Base-by-base conservation (phyloP, 2,329 filamentous ascomycete genomes). In the Huntiella decipiens region DNA sequence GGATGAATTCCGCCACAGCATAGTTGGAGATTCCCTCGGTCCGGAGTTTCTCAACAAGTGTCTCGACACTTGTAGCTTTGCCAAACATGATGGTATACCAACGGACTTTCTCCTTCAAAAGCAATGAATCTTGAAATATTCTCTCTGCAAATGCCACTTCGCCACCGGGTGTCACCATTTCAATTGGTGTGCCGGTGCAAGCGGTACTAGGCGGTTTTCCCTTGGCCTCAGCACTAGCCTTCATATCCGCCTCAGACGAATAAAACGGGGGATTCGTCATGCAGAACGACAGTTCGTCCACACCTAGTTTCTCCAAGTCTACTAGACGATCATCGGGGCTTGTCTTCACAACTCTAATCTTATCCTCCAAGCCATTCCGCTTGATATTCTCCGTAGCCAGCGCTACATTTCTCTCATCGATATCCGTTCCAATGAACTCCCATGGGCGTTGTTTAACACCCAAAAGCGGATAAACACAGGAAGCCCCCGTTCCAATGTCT, bases 231-330 rank as follows among this genome's bases (percentile, higher is more conserved):
- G 82, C 79, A 1, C 79, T 79, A 3, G 65, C 62, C 3, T 70
- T 53, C 60, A 95, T 73, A 43, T 92, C 85, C 4, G 68, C 61
- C 3, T 71, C 63, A 0, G 82, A 86, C n/a, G 67, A 61, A 64
- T 95, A 96, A 63, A 98, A 98, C 0, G 91, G 91, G 0, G 91
- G 91, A 53, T 98, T 98, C 52, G 81, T 88, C 77, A 96, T 92
- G 49, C 74, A 77, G 58, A 96, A 95, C 57, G 88, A 79, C 38
- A 93, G 66, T n/a, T 28, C 22, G 3, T 51, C 56, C 4, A 72
- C 57, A 16, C 58, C 60, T 1, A 77, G 56, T 0, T 66, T 66
- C 35, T 75, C 64, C 0, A 85, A 56, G 0, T 81, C 77, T 4
- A 96, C 68, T 1, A 95, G 62, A 0, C 63, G 54, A 33, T 70